Conservation (phyloP, 192 early-diverging fungal species). For the Irineochytrium annulatum region DNA sequence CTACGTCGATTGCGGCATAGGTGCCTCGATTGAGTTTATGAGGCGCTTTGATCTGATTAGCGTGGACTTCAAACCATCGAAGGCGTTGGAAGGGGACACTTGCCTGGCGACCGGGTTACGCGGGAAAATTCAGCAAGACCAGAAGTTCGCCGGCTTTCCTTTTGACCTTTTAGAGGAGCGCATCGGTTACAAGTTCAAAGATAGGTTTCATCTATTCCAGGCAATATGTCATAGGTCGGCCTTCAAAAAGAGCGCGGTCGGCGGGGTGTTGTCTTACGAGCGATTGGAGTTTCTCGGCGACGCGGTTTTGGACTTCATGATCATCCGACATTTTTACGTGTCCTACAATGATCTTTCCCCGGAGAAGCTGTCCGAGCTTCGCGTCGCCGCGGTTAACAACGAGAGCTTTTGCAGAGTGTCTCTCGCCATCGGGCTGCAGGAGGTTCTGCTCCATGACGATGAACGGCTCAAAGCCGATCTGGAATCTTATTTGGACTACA, state of each 20-base stretch:
- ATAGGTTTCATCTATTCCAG: constrained; percentile 60
- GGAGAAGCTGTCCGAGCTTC: constrained; percentile 73
- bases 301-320: constrained; percentile 76
- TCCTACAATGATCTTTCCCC: constrained; percentile 66
- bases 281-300: constrained; percentile 89
- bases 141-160: neutral
- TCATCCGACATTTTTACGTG: constrained; percentile 70
- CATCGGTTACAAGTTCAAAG: constrained; percentile 50
- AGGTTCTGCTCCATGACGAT: constrained; percentile 59
- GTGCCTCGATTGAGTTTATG: constrained; percentile 22
- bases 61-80: neutral
- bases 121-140: neutral
- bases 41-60: constrained; percentile 25
- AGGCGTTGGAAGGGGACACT: neutral
- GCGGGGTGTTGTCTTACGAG: constrained; percentile 61
- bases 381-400: constrained; percentile 85
- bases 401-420: constrained; percentile 70
- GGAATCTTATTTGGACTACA: constrained; percentile 42
- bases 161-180: constrained; percentile 13
- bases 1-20: constrained; percentile 55
- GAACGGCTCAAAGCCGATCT: constrained; percentile 50
- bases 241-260: too few species aligned
- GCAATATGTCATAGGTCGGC: constrained; percentile 67
- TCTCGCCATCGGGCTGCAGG: constrained; percentile 59
- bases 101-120: neutral